A percentile compares a stretch with the other conserved stretches of the same genome.
These are phyloP conservation scores for Citrus sinensis DNA, from an alignment of 345 rosid species.

Conservation along the genomic window DVS_A1.0 CM039167.1:885001-885500, in stretches of 20 bases:
- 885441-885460: slow-evolving; percentile 35
- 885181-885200: background rate
- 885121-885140: background rate
- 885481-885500: slow-evolving; percentile 31
- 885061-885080: slow-evolving; percentile 47
- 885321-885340: slow-evolving; percentile 39
- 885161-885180: background rate
- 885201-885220: slow-evolving; percentile 40
- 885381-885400: background rate
- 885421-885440: slow-evolving; percentile 43
- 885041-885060: slow-evolving; percentile 17
- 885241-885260: slow-evolving; percentile 32
- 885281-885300: slow-evolving; percentile 46
- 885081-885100: slow-evolving; percentile 11
- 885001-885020: slow-evolving; percentile 28
- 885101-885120: background rate
- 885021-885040: slow-evolving; percentile 29
- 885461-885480: slow-evolving; percentile 39
- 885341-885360: slow-evolving; percentile 37
- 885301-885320: slow-evolving; percentile 42
- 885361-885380: background rate
- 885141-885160: background rate
- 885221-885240: slow-evolving; percentile 38
- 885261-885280: slow-evolving; percentile 51
- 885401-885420: background rate